phyloP scores from a whole-genome alignment of 768 basidiomycete genomes.

The Tricholoma furcatifolium region DNA sequence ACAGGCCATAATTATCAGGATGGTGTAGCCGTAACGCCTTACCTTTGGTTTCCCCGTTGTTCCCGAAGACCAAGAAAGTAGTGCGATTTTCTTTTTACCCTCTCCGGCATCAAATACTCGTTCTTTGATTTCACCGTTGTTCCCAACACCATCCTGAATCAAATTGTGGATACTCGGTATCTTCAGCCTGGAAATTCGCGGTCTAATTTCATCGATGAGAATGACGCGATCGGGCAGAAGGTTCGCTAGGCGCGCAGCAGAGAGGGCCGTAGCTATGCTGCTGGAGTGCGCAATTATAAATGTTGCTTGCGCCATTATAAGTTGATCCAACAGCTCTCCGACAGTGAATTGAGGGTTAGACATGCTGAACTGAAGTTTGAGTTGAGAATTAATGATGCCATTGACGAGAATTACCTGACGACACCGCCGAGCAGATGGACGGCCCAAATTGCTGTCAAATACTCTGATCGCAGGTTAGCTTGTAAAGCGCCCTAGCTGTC shows the following conservation, averaged over 20 bases:
- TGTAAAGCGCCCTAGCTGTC: neutral
- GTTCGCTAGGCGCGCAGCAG: constrained; percentile 32
- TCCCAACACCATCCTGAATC: constrained; percentile 22
- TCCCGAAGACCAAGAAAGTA: constrained; percentile 66
- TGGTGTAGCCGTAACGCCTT: constrained; percentile 1
- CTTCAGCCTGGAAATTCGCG: constrained; percentile 3
- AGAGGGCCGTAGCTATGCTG: constrained; percentile 32
- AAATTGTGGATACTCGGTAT: constrained; percentile 25
- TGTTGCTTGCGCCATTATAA: constrained; percentile 39
- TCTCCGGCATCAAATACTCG: constrained; percentile 46
- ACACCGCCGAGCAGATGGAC: constrained; percentile 49
- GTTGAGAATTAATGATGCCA: neutral
- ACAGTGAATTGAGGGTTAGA: constrained; percentile 56
- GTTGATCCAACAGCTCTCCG: constrained; percentile 52
- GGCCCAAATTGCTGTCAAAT: constrained; percentile 48
- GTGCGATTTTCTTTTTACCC: constrained; percentile 57
- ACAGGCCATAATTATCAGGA: constrained; percentile 3
- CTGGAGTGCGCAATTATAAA: constrained; percentile 45
- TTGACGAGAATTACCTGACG: constrained; percentile 39
- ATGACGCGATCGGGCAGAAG: constrained; percentile 40
- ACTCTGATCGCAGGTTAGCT: constrained; percentile 31
- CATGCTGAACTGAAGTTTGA: constrained; percentile 30
- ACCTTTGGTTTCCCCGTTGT: constrained; percentile 71
- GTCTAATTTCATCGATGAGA: constrained; percentile 28
- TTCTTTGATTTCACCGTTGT: constrained; percentile 35